Base-by-base conservation (phyloP, 345 rosid genomes). In the Populus davidiana region DNA sequence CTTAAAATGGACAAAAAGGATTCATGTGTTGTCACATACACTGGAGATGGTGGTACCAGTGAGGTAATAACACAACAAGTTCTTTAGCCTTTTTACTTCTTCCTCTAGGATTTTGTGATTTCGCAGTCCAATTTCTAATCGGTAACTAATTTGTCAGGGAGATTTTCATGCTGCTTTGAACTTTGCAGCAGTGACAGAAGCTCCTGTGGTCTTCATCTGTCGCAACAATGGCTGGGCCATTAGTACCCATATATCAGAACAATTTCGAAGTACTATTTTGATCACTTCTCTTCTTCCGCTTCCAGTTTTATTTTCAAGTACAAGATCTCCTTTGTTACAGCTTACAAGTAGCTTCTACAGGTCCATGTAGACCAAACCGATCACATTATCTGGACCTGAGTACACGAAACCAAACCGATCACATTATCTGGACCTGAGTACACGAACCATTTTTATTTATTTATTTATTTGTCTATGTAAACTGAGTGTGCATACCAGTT, bases 151-250 rank as follows among this genome's bases (percentile, higher is more conserved):
- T 80, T 49, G 27, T 79, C 63, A 93, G 97, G 98, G 97, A 83
- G 98, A 93, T 82, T 89, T 88, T 86, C 97, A 91, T 79, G 94
- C 88, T 67, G 97, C 93, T 79, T 77, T 89, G 67, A 88, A 87
- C 73, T 93, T 91, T 80, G 92, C 94, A 4, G 92, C 92, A 8
- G 95, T 93, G 33, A 78, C 86, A 87, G 94, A 92, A 81, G 93
- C 91, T 23, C 95, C 98, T 0, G 97, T 93, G 29, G 83, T 93
- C 35, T 93, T 93, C 70, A 85, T 93, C 41, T 93, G 98, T 80
- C 88, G 97, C 64, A 92, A 92, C 88, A 93, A 92, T 74, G 98
- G 95, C 82, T 92, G 97, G 98, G 97, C 97, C 4, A 93, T 93
- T 73, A 93, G 98, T 68, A 92, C 97, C 38, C 93, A 93, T 33